Base-by-base conservation (phyloP, 352 stramenopile species). In the Detonula confervacea region DNA sequence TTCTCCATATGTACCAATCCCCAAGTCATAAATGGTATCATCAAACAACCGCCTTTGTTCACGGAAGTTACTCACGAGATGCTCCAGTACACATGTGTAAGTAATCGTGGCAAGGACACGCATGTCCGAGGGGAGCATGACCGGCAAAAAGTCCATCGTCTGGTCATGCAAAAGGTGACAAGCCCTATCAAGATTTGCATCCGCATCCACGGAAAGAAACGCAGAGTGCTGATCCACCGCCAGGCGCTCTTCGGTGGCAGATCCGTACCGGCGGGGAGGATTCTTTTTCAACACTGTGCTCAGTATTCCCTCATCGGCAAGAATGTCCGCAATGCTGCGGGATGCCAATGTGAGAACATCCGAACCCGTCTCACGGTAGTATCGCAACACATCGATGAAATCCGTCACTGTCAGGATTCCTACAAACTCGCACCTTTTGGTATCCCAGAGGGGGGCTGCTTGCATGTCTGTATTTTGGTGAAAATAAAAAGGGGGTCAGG, bases 391-490 rank as follows among this genome's bases (percentile, higher is more conserved):
- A 82, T 98, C 97, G 80, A 99, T 97, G 91, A 98, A 99, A 88
- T 99, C 97, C 9, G 96, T 98, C 0, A 98, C 95, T 1, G 96
- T 98, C 79, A 99, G 97, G 81, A 98, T 95, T 51, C 96, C 97
- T 2, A 98, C 96, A 73, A 99, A 99, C 70, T 97, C 91, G 22
- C 96, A 96, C 27, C 70, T 68, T 49, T 96, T 92, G 7, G 96
- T 94, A 83, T 99, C 96, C 96, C 96, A 99, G 39, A 99, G 93
- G 0, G 97, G 97, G 42, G 98, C 97, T 37, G 95, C 97, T 89
- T 98, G 97, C 92, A 98, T 98, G 82, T 98, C 95, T 98, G 55
- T 66, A 29, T 30, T 60, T 59, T 9, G 35, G 37, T 6, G 39
- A 42, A 39, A 33, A 25, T 47, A 12, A 47, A 11, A 55, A 73